phyloP scores from a whole-genome alignment of 2,329 filamentous ascomycete species.

The Endoconidiophora laricicola region DNA sequence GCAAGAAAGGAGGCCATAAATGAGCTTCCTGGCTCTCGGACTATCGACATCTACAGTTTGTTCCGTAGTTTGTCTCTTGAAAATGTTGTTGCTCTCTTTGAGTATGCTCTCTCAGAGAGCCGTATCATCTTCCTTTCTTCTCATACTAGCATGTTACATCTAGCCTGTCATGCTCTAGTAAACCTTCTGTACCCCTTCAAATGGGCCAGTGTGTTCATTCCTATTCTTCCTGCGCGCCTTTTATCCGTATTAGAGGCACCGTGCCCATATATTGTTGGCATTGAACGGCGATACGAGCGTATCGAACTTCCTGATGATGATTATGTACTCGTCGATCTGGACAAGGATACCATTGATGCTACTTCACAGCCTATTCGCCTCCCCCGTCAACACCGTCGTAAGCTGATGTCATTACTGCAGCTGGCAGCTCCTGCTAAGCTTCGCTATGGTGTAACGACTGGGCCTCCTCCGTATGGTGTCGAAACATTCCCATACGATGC shows the following conservation, averaged over 20 bases:
- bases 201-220: slow-evolving; percentile 91
- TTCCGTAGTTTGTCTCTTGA: slow-evolving; percentile 81
- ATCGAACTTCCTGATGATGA: slow-evolving; percentile 84
- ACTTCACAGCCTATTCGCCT: slow-evolving; percentile 61
- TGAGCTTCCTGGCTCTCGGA: slow-evolving; percentile 81
- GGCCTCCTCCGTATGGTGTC: slow-evolving; percentile 79
- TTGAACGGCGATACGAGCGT: slow-evolving; percentile 79
- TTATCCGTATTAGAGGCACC: slow-evolving; percentile 85
- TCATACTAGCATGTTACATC: slow-evolving; percentile 88
- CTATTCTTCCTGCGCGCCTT: slow-evolving; percentile 70
- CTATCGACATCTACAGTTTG: slow-evolving; percentile 79
- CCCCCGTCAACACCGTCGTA: slow-evolving; percentile 76
- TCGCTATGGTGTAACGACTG: slow-evolving; percentile 70
- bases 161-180: slow-evolving; percentile 74
- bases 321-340: slow-evolving; percentile 85
- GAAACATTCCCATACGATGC: slow-evolving; percentile 85
- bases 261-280: slow-evolving; percentile 91
- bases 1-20: slow-evolving; percentile 85
- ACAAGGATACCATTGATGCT: slow-evolving; percentile 77
- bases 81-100: slow-evolving; percentile 83
- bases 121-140: slow-evolving; percentile 93
- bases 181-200: slow-evolving; percentile 79
- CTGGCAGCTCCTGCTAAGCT: slow-evolving; percentile 79
- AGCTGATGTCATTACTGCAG: slow-evolving; percentile 75
- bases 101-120: slow-evolving; percentile 83